These are phyloP conservation scores for Magnusiomyces magnusii DNA, from an alignment of 1,139 yeast species.

Conservation along the genomic window DNA sequence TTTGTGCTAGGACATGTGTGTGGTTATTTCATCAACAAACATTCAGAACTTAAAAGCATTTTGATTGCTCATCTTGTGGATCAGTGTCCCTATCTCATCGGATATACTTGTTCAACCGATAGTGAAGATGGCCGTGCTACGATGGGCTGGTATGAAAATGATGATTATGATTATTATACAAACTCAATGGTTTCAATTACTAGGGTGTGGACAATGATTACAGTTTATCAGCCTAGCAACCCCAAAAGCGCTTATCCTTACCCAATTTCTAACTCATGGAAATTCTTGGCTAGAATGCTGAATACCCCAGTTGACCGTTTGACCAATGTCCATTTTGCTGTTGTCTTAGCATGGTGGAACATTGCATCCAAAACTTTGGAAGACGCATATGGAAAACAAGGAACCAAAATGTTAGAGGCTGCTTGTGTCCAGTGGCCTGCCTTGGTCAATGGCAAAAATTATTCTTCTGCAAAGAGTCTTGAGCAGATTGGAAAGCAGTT, in stretches of 20 bases:
- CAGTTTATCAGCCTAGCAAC: constrained; percentile 33
- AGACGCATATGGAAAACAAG: constrained; percentile 61
- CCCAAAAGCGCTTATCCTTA: constrained; percentile 40
- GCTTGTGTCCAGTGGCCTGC: constrained; percentile 46
- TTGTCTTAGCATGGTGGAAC: constrained; percentile 90
- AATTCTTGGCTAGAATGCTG: constrained; percentile 57
- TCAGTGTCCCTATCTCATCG: constrained; percentile 84
- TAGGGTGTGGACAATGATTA: constrained; percentile 70
- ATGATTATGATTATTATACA: constrained; percentile 63
- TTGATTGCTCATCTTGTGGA: constrained; percentile 77
- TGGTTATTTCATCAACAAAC: constrained; percentile 44
- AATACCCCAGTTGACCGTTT: constrained; percentile 38
- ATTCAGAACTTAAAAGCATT: constrained; percentile 60
- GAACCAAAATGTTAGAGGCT: constrained; percentile 47
- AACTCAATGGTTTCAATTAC: constrained; percentile 84
- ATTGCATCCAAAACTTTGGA: constrained; percentile 55
- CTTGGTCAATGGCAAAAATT: constrained; percentile 42
- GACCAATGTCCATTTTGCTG: constrained; percentile 62
- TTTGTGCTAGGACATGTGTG: constrained; percentile 70
- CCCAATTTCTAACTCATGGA: constrained; percentile 56
- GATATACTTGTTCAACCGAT: constrained; percentile 63
- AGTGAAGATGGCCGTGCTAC: constrained; percentile 74
- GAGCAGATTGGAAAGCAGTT: constrained; percentile 69
- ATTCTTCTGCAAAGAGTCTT: constrained; percentile 73
- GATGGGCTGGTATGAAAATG: constrained; percentile 85